phyloP scores from a whole-genome alignment of 2,329 filamentous ascomycete species.

The Trichoderma koningiopsis region DNA sequence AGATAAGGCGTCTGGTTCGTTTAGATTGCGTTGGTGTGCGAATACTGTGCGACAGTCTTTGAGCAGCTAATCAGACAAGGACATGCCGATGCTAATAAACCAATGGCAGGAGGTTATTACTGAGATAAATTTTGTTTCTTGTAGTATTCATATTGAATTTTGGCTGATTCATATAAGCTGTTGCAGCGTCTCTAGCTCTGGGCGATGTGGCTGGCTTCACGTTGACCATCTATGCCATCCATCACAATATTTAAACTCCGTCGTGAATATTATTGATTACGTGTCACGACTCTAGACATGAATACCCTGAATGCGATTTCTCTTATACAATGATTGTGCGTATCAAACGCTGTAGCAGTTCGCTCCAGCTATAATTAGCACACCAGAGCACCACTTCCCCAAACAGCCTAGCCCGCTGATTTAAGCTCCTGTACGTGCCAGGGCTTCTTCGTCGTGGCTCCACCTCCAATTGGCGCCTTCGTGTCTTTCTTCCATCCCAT shows the following conservation, averaged over 20 bases:
- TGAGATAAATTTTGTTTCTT: not conserved
- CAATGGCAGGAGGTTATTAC: not conserved
- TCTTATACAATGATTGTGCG: not conserved
- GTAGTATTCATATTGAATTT: not conserved
- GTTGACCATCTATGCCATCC: not conserved
- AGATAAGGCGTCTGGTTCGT: not conserved
- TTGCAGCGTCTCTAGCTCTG: not conserved
- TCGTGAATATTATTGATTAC: too few relatives aligned
- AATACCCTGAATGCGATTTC: not conserved
- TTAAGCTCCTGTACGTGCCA: not conserved
- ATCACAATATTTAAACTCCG: too few relatives aligned
- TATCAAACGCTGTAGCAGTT: too few relatives aligned
- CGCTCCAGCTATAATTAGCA: not conserved
- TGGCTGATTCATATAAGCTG: not conserved
- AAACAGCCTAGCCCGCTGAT: not conserved
- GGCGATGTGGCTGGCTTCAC: not conserved
- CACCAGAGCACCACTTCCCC: not conserved
- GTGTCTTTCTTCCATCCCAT: conserved; percentile 14
- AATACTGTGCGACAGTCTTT: not conserved
- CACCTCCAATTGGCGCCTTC: not conserved
- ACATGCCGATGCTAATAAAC: not conserved
- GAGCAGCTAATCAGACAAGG: not conserved
- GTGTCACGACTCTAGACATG: too few relatives aligned
- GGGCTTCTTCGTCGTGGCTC: not conserved
- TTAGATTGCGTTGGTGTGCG: not conserved